Percentiles rank a stretch among this genome's conserved stretches.
Evolutionary conservation across 768 basidiomycete species (phyloP).

Genomic region (Collybia sordida): DNA sequence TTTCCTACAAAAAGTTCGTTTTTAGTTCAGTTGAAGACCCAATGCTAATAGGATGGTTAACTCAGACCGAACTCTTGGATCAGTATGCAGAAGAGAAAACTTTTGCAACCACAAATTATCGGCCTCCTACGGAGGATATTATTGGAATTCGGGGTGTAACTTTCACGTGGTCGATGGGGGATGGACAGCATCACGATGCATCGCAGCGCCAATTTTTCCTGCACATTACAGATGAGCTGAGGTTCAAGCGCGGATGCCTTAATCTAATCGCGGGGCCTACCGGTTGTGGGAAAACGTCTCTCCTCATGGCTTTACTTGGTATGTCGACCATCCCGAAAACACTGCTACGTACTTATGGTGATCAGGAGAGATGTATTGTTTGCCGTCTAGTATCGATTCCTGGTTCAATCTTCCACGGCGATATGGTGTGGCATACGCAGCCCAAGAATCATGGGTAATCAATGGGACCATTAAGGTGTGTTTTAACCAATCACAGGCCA

Average conservation of each 20-base stretch:
- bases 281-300: conserved; percentile 61
- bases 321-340: neutral
- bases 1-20: conserved; percentile 37
- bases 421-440: conserved; percentile 74
- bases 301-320: conserved; percentile 63
- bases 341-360: neutral
- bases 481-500: neutral
- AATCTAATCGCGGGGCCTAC: conserved; percentile 65
- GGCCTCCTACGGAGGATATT: conserved; percentile 16
- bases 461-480: conserved; percentile 70
- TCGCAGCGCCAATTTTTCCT: conserved; percentile 50
- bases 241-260: conserved; percentile 51
- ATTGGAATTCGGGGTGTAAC: conserved; percentile 54
- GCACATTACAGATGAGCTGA: conserved; percentile 48
- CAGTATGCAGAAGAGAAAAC: conserved; percentile 25
- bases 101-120: conserved; percentile 10
- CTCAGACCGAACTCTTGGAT: conserved; percentile 53
- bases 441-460: conserved; percentile 85
- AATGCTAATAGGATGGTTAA: neutral
- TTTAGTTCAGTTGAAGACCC: neutral
- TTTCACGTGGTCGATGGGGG: conserved; percentile 56
- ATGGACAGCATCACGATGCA: conserved; percentile 29
- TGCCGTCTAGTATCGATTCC: conserved; percentile 47
- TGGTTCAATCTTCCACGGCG: conserved; percentile 70
- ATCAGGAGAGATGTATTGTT: conserved; percentile 66